These are phyloP conservation scores for Pouteria glomerata DNA, from an alignment of 148 eudicot genomes.

Conservation along the genomic window DNA sequence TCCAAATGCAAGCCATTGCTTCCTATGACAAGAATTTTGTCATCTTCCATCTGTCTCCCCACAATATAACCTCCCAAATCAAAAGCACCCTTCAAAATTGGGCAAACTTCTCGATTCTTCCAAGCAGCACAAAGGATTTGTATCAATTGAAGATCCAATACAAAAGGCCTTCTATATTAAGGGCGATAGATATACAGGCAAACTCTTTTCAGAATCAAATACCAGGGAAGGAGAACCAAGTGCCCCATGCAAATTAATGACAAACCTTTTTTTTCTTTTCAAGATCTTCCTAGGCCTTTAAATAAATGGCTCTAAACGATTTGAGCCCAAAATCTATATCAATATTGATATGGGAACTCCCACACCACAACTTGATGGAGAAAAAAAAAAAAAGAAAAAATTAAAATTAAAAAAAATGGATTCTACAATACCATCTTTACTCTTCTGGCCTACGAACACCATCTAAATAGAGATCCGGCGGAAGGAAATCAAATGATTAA, in stretches of 20 bases:
- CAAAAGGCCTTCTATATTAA: background rate
- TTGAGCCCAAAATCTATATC: background rate
- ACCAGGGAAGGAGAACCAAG: background rate
- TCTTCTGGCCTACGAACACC: background rate
- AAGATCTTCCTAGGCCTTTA: background rate
- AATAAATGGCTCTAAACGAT: background rate
- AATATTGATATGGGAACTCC: background rate
- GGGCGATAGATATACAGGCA: background rate
- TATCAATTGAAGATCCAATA: background rate
- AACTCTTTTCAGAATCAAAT: background rate
- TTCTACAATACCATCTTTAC: background rate
- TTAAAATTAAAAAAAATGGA: background rate
- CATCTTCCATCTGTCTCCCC: slow-evolving; percentile 22
- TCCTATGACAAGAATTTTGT: slow-evolving; percentile 25
- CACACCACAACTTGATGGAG: background rate
- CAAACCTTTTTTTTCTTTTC: background rate
- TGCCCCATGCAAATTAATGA: background rate
- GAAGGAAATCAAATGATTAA: background rate
- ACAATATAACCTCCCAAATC: slow-evolving; percentile 1
- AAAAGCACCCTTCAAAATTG: background rate
- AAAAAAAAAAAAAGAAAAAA: background rate
- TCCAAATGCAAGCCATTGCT: slow-evolving; percentile 19
- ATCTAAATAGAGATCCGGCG: no score
- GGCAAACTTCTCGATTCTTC: background rate
- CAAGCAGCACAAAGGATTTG: background rate